Evolutionary conservation across 306 rosid genomes (phyloP).

Genomic region (Lagenaria siceraria): DNA sequence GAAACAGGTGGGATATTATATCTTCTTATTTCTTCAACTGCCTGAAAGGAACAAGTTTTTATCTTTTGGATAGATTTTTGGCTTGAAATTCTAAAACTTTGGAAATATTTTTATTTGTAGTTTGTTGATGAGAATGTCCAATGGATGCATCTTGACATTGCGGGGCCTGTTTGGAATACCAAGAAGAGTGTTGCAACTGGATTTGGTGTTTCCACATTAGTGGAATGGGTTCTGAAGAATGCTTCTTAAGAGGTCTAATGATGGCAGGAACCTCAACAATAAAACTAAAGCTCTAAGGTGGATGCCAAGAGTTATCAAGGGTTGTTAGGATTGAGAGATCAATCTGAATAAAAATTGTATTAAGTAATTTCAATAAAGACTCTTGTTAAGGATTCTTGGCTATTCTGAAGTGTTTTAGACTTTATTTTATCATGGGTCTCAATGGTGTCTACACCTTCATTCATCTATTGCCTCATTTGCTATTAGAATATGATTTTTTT

Average conservation of each 20-base stretch:
- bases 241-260: constrained; percentile 21
- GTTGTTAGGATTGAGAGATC: background rate
- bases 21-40: background rate
- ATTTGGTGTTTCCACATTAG: constrained; percentile 72
- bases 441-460: background rate
- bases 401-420: background rate
- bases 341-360: background rate
- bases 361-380: background rate
- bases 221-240: constrained; percentile 85
- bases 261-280: too few relatives aligned
- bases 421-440: background rate
- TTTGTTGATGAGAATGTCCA: constrained; percentile 91
- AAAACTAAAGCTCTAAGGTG: background rate
- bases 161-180: constrained; percentile 80
- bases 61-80: background rate
- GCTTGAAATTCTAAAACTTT: background rate
- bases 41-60: too few relatives aligned
- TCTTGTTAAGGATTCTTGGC: background rate
- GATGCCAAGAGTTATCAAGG: background rate
- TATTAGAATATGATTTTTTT: too few relatives aligned
- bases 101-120: constrained; percentile 26
- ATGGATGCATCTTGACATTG: constrained; percentile 93
- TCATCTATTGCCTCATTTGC: background rate
- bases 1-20: constrained; percentile 44
- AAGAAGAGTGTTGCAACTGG: constrained; percentile 72